A percentile compares a stretch with the other conserved stretches of the same genome.
Evolutionary conservation across 2,329 filamentous ascomycete species (phyloP).

Genomic region (Purpureocillium takamizusanense): DNA sequence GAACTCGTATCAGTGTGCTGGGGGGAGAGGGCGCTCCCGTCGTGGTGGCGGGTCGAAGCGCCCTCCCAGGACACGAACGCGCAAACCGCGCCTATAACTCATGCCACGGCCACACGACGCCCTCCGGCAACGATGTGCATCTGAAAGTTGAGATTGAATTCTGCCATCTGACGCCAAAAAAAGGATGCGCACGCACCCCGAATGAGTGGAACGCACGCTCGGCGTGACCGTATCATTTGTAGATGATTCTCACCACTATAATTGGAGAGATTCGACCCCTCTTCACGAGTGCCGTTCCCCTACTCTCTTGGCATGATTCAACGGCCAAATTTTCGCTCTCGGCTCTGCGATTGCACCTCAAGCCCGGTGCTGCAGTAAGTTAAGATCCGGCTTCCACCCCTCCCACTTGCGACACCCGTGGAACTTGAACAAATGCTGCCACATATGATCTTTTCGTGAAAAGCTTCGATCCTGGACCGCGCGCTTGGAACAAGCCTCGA

Average conservation of each 20-base stretch:
- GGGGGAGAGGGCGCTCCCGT: too few species aligned
- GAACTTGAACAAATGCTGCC: slow-evolving; percentile 32
- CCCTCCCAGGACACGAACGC: slow-evolving; percentile 1
- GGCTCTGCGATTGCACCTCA: not conserved
- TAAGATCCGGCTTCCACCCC: slow-evolving; percentile 36
- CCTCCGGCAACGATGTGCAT: not conserved
- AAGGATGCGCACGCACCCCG: too few species aligned
- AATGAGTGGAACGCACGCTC: not conserved
- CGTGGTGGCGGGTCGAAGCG: slow-evolving; percentile 1
- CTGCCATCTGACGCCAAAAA: too few species aligned
- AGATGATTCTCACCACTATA: too few species aligned
- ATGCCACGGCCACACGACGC: not conserved
- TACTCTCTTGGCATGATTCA: too few species aligned
- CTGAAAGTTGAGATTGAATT: not conserved
- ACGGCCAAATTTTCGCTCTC: too few species aligned
- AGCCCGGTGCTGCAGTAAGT: slow-evolving; percentile 20
- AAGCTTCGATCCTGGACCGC: slow-evolving; percentile 31
- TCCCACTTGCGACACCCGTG: slow-evolving; percentile 34
- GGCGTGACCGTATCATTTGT: not conserved
- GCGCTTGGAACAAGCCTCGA: slow-evolving; percentile 40
- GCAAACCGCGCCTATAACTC: too few species aligned
- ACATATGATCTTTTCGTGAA: slow-evolving; percentile 31
- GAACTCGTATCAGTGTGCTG: too few species aligned
- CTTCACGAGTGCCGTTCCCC: too few species aligned
- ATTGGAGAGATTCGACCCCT: too few species aligned